phyloP scores from a whole-genome alignment of 2,329 filamentous ascomycete genomes.

The Sordariomycetes sp. region DNA sequence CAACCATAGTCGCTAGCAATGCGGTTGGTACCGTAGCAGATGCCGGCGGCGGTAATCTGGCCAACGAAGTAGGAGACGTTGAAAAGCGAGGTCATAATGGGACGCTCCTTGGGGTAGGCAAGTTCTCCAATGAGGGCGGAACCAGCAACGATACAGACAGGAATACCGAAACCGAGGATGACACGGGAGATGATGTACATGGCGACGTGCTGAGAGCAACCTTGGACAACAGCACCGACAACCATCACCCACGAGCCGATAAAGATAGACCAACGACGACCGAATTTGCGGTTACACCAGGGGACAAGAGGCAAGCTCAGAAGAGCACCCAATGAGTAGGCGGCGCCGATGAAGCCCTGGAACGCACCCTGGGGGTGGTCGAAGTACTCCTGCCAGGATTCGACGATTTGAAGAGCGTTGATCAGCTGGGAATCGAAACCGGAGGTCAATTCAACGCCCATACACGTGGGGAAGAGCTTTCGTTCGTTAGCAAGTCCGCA shows the following conservation, averaged over 20 bases:
- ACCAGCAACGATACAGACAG: constrained; percentile 48
- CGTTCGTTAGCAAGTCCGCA: no score
- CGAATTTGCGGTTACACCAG: constrained; percentile 42
- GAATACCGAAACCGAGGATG: constrained; percentile 51
- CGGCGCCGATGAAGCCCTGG: constrained; percentile 46
- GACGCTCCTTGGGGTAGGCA: constrained; percentile 50
- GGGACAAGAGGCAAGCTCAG: constrained; percentile 49
- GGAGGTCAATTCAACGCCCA: constrained; percentile 44
- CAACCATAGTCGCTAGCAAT: constrained; percentile 28
- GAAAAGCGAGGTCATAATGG: constrained; percentile 46
- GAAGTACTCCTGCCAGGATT: constrained; percentile 19
- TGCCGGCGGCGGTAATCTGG: constrained; percentile 36
- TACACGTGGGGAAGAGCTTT: constrained; percentile 34
- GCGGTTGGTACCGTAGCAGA: constrained; percentile 37
- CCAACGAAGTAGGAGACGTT: constrained; percentile 49
- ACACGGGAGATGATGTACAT: constrained; percentile 55
- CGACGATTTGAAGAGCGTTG: constrained; percentile 31
- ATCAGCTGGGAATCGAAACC: constrained; percentile 37
- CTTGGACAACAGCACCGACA: constrained; percentile 42
- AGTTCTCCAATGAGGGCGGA: constrained; percentile 51
- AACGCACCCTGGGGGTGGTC: constrained; percentile 28
- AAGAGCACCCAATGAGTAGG: constrained; percentile 51
- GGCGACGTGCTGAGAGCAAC: constrained; percentile 12
- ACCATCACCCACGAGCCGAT: constrained; percentile 45
- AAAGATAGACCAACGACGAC: constrained; percentile 47